These are phyloP conservation scores for Ophiostoma fasciatum DNA, from an alignment of 2,329 filamentous ascomycete genomes.

Conservation along the genomic window DNA sequence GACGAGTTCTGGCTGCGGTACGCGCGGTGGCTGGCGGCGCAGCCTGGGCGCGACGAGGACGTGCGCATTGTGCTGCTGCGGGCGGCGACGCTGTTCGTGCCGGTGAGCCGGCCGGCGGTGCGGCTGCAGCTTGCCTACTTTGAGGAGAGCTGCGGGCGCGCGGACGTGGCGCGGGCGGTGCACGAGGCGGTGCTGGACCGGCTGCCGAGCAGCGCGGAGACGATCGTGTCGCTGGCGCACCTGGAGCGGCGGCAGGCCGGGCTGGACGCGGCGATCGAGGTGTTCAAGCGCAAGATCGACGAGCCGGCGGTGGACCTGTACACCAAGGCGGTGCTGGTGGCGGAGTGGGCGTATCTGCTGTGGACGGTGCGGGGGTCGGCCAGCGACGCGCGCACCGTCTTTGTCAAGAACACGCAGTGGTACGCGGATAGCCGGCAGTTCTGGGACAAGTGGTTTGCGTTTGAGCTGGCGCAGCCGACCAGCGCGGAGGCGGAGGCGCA, in stretches of 20 bases:
- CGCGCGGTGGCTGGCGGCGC: constrained; percentile 78
- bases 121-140: constrained; percentile 89
- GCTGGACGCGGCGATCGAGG: constrained; percentile 67
- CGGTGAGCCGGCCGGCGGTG: constrained; percentile 69
- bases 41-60: constrained; percentile 72
- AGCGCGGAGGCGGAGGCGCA: constrained; percentile 46
- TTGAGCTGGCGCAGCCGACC: constrained; percentile 75
- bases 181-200: constrained; percentile 64
- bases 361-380: constrained; percentile 77
- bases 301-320: constrained; percentile 56
- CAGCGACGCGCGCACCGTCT: constrained; percentile 71
- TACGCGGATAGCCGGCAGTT: constrained; percentile 77
- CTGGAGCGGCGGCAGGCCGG: constrained; percentile 70
- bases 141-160: constrained; percentile 68
- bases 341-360: constrained; percentile 72
- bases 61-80: constrained; percentile 84
- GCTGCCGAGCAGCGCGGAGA: constrained; percentile 72
- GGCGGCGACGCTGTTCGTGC: constrained; percentile 72
- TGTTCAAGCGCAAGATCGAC: constrained; percentile 72
- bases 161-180: constrained; percentile 69
- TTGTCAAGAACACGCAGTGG: constrained; percentile 66
- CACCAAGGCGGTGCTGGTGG: constrained; percentile 74
- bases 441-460: constrained; percentile 78
- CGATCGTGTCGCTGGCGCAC: constrained; percentile 77
- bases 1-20: constrained; percentile 99